Percentiles rank a stretch among this genome's conserved stretches.
Conservation (phyloP, 1,139 yeast species). For the Suhomyces wounanorum region DNA sequence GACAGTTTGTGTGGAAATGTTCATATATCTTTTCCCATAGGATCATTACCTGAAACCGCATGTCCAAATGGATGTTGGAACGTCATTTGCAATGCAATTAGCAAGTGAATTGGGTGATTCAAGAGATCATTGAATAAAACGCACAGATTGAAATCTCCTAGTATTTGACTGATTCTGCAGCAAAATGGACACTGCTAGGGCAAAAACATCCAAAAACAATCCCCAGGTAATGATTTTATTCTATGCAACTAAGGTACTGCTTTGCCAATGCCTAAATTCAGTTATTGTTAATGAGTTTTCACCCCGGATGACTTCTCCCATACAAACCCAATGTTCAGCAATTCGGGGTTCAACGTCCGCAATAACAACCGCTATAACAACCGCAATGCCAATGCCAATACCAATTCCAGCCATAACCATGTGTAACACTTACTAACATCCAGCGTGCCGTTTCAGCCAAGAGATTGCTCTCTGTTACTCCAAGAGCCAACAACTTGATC, state of each 20-base stretch:
- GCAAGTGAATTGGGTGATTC: neutral
- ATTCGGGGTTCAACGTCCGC: too few relatives aligned
- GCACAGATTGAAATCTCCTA: neutral
- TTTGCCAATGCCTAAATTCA: too few relatives aligned
- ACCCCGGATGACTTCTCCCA: too few relatives aligned
- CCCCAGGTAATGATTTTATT: neutral
- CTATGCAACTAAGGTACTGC: neutral
- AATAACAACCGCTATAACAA: too few relatives aligned
- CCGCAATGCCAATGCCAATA: neutral
- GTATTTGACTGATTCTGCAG: neutral
- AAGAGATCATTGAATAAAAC: neutral
- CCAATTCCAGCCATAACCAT: neutral
- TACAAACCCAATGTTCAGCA: too few relatives aligned
- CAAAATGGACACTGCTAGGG: neutral
- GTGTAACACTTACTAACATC: conserved; percentile 15
- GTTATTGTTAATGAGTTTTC: too few relatives aligned
- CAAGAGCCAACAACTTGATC: conserved; percentile 61
- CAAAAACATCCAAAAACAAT: neutral
- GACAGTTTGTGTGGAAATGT: neutral
- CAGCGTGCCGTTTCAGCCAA: conserved; percentile 37
- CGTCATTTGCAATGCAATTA: neutral
- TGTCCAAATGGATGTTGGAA: neutral
- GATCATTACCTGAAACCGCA: neutral
- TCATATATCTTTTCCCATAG: neutral
- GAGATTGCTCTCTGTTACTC: conserved; percentile 48